Conservation (phyloP, 371 early-diverging fungal species). For the Funneliformis caledonium region DNA sequence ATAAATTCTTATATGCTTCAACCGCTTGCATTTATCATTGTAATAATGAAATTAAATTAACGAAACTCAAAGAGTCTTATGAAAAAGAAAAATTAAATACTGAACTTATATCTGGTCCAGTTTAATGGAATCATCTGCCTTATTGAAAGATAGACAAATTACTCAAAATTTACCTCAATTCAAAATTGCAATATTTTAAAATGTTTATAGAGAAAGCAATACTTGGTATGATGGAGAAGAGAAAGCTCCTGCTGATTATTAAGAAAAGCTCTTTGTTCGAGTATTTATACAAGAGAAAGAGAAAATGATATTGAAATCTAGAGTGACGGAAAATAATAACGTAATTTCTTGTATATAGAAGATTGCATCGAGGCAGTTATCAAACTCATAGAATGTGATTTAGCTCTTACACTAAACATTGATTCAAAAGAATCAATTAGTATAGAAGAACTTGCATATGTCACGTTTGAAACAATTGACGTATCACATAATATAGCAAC, state of each 20-base stretch:
- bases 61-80: neutral
- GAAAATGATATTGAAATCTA: neutral
- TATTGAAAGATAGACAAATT: neutral
- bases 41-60: neutral
- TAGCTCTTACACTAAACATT: neutral
- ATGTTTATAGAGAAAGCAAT: neutral
- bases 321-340: neutral
- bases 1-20: constrained; percentile 1
- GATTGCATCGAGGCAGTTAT: neutral
- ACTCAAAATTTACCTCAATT: neutral
- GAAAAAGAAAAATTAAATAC: neutral
- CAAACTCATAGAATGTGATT: neutral
- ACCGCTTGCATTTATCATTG: neutral
- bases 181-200: neutral
- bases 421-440: neutral
- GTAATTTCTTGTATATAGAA: neutral
- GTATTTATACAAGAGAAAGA: neutral
- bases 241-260: neutral
- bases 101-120: neutral
- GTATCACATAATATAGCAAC: neutral
- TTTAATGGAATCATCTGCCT: too few species aligned
- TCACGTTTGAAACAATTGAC: neutral
- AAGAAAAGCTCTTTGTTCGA: neutral
- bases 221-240: neutral
- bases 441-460: neutral